Conservation (phyloP, 192 early-diverging fungal species). For the Entomortierella lignicola region DNA sequence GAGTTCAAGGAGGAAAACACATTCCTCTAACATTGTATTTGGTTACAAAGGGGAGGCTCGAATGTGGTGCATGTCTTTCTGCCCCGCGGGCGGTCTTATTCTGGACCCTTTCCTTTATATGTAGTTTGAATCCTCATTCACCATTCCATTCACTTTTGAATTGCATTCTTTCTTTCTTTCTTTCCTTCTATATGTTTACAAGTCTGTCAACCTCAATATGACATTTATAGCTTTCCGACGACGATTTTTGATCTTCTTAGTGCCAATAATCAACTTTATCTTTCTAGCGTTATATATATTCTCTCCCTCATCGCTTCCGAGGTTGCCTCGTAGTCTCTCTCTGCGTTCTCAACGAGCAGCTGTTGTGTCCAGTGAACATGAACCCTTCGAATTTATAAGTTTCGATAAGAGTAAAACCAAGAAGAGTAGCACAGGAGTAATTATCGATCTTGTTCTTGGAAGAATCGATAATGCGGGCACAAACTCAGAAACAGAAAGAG, state of each 20-base stretch:
- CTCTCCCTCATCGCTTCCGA: constrained; percentile 37
- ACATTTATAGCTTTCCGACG: constrained; percentile 9
- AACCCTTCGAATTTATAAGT: constrained; percentile 16
- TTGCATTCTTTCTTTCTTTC: neutral
- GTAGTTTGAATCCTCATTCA: neutral
- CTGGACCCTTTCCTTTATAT: neutral
- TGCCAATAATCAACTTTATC: constrained; percentile 41
- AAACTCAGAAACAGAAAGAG: neutral
- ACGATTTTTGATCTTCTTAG: constrained; percentile 22
- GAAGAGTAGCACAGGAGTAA: neutral
- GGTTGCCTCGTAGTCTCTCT: constrained; percentile 14
- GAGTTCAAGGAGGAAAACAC: neutral
- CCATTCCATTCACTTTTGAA: neutral
- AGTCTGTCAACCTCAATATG: neutral
- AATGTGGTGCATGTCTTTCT: neutral
- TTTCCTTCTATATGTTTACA: neutral
- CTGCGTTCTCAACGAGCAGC: neutral
- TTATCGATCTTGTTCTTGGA: neutral
- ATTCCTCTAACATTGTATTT: neutral
- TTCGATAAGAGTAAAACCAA: neutral
- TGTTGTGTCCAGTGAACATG: neutral
- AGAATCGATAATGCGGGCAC: neutral
- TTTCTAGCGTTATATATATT: constrained; percentile 37
- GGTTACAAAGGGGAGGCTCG: neutral
- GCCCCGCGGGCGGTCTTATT: neutral